Evolutionary conservation across 2,329 filamentous ascomycete genomes (phyloP), one percentile per base, ranked within the genome.

Genomic region (Aspergillus felis): DNA sequence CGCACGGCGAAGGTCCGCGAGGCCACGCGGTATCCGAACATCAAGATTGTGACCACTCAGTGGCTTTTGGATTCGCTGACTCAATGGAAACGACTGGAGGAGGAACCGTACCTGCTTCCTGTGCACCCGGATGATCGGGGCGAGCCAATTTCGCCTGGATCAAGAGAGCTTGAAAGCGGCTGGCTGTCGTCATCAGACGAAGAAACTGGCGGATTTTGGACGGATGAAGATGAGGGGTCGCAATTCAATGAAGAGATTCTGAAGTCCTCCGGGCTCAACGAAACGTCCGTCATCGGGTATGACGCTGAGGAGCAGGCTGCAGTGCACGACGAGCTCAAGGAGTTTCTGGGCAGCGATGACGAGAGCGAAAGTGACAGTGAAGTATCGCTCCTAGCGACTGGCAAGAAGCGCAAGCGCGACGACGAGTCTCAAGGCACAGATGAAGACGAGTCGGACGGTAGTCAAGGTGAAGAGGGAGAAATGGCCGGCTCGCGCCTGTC

Each of bases 1-100:
- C 87, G 92, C 24, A 97, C 94, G 0, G 88, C 91, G 54, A 99
- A 99, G 76, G 91, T 97, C 47, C 88, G 90, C 50, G 88, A 92
- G 73, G 94, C 94, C 0, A 87, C 90, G 14, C 86, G 87, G 61
- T 89, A 91, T 55, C 81, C 88, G 0, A 85, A 86, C 17, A 90
- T 97, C 74, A 92, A 92, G 71, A 96, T 99, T 57, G 94, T 99
- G 50, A 92, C 88, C 65, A 89, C 92, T 54, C 86, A 91, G 66
- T 99, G 94, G 94, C 85, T 99, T 29, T 82, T 87, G 32, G 89
- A 92, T 64, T 95, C 88, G 55, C 85, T 97, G 61, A 88, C 86
- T 27, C 88, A 89, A 71, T 99, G 94, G 94, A 81, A 84, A 61
- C 87, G 84, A 56, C 79, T 95, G 10, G 87, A 94, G 56, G 92